Evolutionary conservation across 306 rosid genomes (phyloP), one percentile per base, ranked within the genome.

Genomic region (Aeschynomene evenia): DNA sequence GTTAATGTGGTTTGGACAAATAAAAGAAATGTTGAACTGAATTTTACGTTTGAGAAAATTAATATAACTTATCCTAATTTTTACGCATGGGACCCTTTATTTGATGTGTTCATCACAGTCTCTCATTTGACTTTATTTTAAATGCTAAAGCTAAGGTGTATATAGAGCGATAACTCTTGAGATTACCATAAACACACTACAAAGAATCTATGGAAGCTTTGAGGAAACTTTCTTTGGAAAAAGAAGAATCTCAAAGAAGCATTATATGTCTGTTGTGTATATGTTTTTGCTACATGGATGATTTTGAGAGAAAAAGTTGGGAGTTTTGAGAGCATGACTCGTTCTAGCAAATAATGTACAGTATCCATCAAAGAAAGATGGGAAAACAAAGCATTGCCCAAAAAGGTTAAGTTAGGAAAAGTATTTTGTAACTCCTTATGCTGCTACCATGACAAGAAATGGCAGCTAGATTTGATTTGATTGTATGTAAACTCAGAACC

Each of bases 281-380:
- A 66, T 73, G 62, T 67, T 29, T 82, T 53, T 50, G 66, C 80
- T 62, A 74, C 80, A 66, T n/a, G n/a, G n/a, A 66, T 55, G 10
- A 49, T 8, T 49, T 58, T 62, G 24, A 34, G 73, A 53, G 24
- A 34, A 70, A 53, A 54, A 77, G 63, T 49, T 31, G 57, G 36
- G 51, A 36, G 20, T 9, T 66, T 61, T 43, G 42, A 37, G 62
- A 26, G 55, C 56, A 7, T 49, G 59, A 45, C 46, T 33, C 6
- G 31, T 57, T 55, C 53, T 57, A 40, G 68, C 63, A 81, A 66
- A 77, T 66, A 70, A 77, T 79, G 79, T 80, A 80, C 84, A 79
- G 56, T 22, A 28, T 37, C 46, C 49, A 42, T 53, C 39, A 33
- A 22, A 63, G 7, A 54, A 21, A 69, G 10, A 57, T n/a, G 28